phyloP scores from a whole-genome alignment of 2,329 filamentous ascomycete species.

The Lachnellula occidentalis region DNA sequence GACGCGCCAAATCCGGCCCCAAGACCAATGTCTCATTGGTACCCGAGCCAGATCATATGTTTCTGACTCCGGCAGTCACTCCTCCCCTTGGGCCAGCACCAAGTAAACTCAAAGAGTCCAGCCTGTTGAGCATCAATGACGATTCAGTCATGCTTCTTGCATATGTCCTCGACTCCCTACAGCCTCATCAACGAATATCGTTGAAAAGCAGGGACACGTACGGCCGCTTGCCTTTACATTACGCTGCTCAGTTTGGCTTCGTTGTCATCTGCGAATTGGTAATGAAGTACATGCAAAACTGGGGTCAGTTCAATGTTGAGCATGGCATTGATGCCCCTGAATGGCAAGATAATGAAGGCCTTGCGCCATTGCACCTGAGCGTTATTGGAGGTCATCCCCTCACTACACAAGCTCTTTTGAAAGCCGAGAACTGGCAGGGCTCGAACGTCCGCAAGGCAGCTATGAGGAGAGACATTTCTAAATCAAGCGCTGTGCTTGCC shows the following conservation, averaged over 20 bases:
- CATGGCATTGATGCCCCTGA: constrained; percentile 79
- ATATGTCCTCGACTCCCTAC: constrained; percentile 62
- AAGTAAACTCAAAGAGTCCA: constrained; percentile 61
- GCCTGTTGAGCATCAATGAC: constrained; percentile 63
- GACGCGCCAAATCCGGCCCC: constrained; percentile 55
- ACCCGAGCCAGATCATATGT: constrained; percentile 44
- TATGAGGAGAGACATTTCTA: constrained; percentile 64
- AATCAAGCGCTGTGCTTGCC: constrained; percentile 81
- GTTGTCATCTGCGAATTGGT: constrained; percentile 84
- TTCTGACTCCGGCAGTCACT: constrained; percentile 72
- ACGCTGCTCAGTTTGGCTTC: constrained; percentile 91
- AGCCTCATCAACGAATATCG: constrained; percentile 59
- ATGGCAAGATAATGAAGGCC: constrained; percentile 92
- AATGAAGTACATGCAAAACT: constrained; percentile 82
- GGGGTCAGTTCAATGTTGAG: constrained; percentile 79
- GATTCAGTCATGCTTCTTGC: constrained; percentile 65
- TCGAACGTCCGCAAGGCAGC: constrained; percentile 53
- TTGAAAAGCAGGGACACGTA: constrained; percentile 69
- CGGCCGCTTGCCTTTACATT: constrained; percentile 82
- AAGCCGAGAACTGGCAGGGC: constrained; percentile 73
- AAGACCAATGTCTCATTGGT: constrained; percentile 35
- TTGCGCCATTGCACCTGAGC: constrained; percentile 83
- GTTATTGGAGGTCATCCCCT: constrained; percentile 86
- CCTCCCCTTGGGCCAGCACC: constrained; percentile 57
- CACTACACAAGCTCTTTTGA: constrained; percentile 75